Conservation (phyloP, 257 asterid species). For the Craterostigma plantagineum region DNA sequence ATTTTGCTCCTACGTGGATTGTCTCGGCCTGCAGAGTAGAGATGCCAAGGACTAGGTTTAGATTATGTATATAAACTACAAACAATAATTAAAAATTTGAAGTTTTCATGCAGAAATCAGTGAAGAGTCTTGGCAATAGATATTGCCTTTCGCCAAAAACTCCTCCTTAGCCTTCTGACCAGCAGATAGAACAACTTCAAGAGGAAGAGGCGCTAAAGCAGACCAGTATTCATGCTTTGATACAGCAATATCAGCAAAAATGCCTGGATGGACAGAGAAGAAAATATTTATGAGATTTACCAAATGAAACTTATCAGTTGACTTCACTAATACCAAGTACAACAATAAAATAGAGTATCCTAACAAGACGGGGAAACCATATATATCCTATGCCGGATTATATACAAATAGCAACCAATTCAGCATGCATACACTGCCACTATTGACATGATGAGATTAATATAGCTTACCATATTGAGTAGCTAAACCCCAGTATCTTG, state of each 20-base stretch:
- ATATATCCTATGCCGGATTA: too few species aligned
- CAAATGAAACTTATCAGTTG: too few species aligned
- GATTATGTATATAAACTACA: constrained; percentile 2
- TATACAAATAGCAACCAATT: too few species aligned
- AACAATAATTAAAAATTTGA: neutral
- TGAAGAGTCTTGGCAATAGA: constrained; percentile 8
- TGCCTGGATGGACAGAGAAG: constrained; percentile 23
- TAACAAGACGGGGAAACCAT: too few species aligned
- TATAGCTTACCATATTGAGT: constrained; percentile 52
- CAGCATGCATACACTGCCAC: neutral
- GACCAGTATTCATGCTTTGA: constrained; percentile 90
- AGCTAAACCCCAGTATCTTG: constrained; percentile 98
- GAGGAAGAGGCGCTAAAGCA: constrained; percentile 89
- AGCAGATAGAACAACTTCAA: constrained; percentile 85
- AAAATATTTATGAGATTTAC: neutral
- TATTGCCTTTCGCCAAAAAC: constrained; percentile 47
- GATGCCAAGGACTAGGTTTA: neutral
- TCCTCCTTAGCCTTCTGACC: constrained; percentile 97
- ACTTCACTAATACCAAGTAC: too few species aligned
- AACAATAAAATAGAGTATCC: too few species aligned
- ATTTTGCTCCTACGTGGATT: constrained; percentile 39
- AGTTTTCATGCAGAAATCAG: constrained; percentile 9
- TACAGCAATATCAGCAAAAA: constrained; percentile 67
- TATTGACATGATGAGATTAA: constrained; percentile 7
- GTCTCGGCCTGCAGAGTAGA: constrained; percentile 33